Base-by-base conservation (phyloP, 352 stramenopile genomes). In the Globisporangium iwayamae region DNA sequence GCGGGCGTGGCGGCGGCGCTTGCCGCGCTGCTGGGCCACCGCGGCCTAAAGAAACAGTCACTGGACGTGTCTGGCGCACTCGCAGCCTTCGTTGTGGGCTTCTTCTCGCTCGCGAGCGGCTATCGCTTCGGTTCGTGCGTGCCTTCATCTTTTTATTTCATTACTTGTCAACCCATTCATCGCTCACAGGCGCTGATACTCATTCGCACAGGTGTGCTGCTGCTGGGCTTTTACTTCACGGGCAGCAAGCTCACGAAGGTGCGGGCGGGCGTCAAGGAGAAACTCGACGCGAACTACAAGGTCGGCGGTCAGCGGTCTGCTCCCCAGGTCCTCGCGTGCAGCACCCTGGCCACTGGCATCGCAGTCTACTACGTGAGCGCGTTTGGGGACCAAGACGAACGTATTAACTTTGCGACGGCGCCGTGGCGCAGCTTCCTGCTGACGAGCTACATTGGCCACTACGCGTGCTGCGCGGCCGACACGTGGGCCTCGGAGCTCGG, bases 401-500 rank as follows among this genome's bases (percentile, higher is more conserved):
- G 47, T 2, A 67, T 92, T 20, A 70, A 89, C 20, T 87, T 88
- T 20, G 28, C 60, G 2, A 16, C 3, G 8, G 47, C 72, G 16
- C 77, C 78, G 4, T 13, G 65, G 13, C 66, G 63, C 32, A 90
- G 78, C 28, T 78, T 82, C 28, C 58, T 94, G 28, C 57, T 94
- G 34, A 70, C 83, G 62, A 89, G 76, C 38, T 95, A 96, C 67
- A 81, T 98, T 13, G 90, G 90, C 11, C 94, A 98, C 70, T 98
- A 98, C 70, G 93, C 94, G 4, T 98, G 89, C 47, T 98, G 88
- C 55, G 78, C 93, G 8, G 94, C 85, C 0, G 95, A 99, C 72
- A 98, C 96, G 16, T 96, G 96, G 83, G 93, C 94, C n/a, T 98
- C 90, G 1, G 96, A 99, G 71, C 74, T 99, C 7, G 96, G 95